Conservation (phyloP, 2,329 filamentous ascomycete genomes). For the Geosmithia morbida region DNA sequence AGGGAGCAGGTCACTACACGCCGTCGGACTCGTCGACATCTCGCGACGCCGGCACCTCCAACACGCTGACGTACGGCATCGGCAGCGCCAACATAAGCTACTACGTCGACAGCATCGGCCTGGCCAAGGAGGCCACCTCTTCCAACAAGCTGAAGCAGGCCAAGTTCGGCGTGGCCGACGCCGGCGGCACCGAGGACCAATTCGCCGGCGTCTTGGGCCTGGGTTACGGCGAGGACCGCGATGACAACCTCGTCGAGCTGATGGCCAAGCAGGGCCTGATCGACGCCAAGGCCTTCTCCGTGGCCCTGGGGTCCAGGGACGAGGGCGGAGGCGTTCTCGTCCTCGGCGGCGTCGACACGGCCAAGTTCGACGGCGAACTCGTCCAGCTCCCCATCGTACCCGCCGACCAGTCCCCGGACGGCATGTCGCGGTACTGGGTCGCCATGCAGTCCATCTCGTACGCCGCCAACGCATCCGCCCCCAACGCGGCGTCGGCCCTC, state of each 20-base stretch:
- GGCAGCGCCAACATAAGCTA: constrained; percentile 36
- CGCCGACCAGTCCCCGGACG: constrained; percentile 37
- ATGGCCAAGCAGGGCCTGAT: constrained; percentile 36
- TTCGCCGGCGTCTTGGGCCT: constrained; percentile 57
- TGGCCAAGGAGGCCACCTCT: constrained; percentile 10
- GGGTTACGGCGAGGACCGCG: constrained; percentile 43
- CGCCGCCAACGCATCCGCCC: constrained; percentile 3
- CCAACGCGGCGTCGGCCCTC: not conserved
- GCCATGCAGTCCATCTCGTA: constrained; percentile 25
- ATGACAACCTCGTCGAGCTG: constrained; percentile 37
- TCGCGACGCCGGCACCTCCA: constrained; percentile 14
- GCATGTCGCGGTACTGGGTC: constrained; percentile 37
- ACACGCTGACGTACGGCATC: constrained; percentile 34
- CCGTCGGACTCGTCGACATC: constrained; percentile 24
- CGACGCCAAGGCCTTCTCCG: constrained; percentile 45
- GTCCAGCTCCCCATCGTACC: constrained; percentile 47
- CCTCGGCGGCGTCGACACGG: constrained; percentile 53
- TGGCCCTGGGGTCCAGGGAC: constrained; percentile 49
- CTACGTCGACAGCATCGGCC: constrained; percentile 27
- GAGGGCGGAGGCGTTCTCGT: constrained; percentile 48
- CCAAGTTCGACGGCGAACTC: constrained; percentile 47
- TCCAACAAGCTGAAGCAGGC: constrained; percentile 24
- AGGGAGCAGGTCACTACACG: constrained; percentile 28
- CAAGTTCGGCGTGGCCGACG: constrained; percentile 50
- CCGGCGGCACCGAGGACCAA: constrained; percentile 23